A percentile compares a stretch with the other conserved stretches of the same genome.
Evolutionary conservation across 768 basidiomycete species (phyloP).

Genomic region (Tulasnella sp.): DNA sequence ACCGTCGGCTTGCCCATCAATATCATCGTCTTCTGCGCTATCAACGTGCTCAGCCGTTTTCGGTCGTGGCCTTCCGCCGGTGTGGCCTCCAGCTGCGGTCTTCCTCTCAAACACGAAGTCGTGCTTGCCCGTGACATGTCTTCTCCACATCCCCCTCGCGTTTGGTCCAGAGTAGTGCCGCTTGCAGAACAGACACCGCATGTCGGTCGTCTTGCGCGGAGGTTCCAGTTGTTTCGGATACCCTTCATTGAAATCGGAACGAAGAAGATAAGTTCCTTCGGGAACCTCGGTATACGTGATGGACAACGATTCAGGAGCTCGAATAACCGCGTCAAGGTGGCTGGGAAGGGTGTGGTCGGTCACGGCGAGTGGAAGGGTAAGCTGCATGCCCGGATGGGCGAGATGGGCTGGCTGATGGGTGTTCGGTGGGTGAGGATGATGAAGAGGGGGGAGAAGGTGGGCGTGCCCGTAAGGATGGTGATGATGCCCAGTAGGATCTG

Average conservation of each 20-base stretch:
- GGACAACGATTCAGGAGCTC: conserved; percentile 23
- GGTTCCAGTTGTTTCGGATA: conserved; percentile 32
- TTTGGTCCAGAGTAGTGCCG: conserved; percentile 30
- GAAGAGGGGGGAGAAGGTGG: conserved; percentile 23
- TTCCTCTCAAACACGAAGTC: conserved; percentile 30
- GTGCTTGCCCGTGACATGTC: conserved; percentile 31
- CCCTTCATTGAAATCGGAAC: conserved; percentile 16
- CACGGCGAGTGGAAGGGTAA: conserved; percentile 26
- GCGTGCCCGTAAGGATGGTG: conserved; percentile 21
- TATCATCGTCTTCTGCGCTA: conserved; percentile 9
- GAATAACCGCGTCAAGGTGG: conserved; percentile 27
- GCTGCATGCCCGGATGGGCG: conserved; percentile 27
- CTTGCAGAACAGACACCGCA: conserved; percentile 31
- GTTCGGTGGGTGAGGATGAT: conserved; percentile 23
- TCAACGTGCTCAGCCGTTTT: neutral
- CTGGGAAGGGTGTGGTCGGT: conserved; percentile 25
- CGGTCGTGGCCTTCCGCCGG: neutral
- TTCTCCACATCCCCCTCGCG: conserved; percentile 32
- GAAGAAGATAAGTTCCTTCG: conserved; percentile 24
- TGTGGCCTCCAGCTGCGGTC: neutral
- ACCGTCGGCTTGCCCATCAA: neutral
- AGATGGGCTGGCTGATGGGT: conserved; percentile 16
- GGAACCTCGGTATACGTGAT: conserved; percentile 26
- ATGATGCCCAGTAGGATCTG: conserved; percentile 21
- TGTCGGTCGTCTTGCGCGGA: conserved; percentile 23